Percentiles rank a stretch among this genome's conserved stretches.
These are phyloP conservation scores for Cardamine chenopodiifolia DNA, from an alignment of 345 rosid species.

Conservation along the genomic window DNA sequence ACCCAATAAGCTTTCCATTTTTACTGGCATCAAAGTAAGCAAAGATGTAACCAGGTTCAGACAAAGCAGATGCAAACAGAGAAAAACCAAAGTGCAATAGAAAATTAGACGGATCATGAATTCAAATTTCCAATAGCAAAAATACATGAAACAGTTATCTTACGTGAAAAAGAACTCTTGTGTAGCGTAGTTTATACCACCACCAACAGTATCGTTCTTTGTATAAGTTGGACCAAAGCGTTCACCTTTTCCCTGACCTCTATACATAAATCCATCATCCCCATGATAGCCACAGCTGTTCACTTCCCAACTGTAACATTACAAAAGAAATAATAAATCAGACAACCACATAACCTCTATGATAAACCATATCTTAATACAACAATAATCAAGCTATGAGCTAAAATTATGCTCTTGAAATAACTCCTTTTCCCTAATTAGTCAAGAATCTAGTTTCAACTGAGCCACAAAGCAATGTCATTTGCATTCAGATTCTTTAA, in stretches of 20 bases:
- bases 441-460: background rate
- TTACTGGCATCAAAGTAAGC: conserved; percentile 60
- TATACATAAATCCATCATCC: conserved; percentile 84
- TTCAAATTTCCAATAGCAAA: conserved; percentile 3
- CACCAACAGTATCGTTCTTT: conserved; percentile 78
- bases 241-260: conserved; percentile 77
- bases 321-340: conserved; percentile 26
- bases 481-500: background rate
- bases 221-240: conserved; percentile 85
- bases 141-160: conserved; percentile 42
- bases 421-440: background rate
- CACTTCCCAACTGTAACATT: conserved; percentile 79
- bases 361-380: background rate
- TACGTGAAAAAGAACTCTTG: conserved; percentile 97
- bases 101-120: background rate
- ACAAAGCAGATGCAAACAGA: conserved; percentile 3
- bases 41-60: conserved; percentile 16
- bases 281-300: conserved; percentile 98
- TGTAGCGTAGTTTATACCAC: conserved; percentile 84
- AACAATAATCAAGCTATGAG: background rate
- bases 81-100: conserved; percentile 1
- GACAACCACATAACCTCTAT: conserved; percentile 1
- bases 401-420: background rate
- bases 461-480: background rate
- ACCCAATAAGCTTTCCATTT: conserved; percentile 74